Evolutionary conservation across 768 basidiomycete species (phyloP).

Genomic region (Leccinum barrowsii): DNA sequence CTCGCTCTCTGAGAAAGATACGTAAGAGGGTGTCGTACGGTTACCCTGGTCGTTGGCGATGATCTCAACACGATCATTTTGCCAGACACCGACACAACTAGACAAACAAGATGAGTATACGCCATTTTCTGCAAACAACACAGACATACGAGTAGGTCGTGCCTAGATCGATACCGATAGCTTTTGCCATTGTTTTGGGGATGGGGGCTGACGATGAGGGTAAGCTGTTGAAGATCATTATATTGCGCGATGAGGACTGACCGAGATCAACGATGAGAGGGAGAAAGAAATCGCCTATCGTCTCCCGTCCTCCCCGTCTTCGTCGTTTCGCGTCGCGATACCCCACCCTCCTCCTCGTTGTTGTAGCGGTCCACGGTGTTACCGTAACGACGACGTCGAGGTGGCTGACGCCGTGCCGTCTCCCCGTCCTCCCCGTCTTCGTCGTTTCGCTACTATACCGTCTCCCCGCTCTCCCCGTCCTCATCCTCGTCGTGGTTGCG

Average conservation of each 20-base stretch:
- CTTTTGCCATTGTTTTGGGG: constrained; percentile 57
- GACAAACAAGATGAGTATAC: constrained; percentile 1
- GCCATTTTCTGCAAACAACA: neutral
- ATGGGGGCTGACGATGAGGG: constrained; percentile 6
- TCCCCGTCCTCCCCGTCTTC: no score
- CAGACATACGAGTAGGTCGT: constrained; percentile 85
- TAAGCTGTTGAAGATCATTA: constrained; percentile 3
- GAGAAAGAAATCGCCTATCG: neutral
- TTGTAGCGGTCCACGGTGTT: no score
- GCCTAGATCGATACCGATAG: constrained; percentile 86
- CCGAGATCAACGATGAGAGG: constrained; percentile 10
- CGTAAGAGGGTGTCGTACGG: constrained; percentile 94
- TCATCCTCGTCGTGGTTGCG: no score
- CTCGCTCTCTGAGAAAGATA: constrained; percentile 92
- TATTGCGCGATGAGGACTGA: constrained; percentile 14
- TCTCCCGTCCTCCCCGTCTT: no score
- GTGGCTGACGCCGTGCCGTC: no score
- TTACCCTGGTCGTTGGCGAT: constrained; percentile 95
- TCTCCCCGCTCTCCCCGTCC: no score
- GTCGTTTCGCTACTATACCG: no score
- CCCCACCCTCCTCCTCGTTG: no score
- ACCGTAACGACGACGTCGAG: no score
- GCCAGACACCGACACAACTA: constrained; percentile 99
- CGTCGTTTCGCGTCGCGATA: no score
- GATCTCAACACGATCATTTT: constrained; percentile 98